Conservation (phyloP, 768 basidiomycete species). For the Flagelloscypha sp. region DNA sequence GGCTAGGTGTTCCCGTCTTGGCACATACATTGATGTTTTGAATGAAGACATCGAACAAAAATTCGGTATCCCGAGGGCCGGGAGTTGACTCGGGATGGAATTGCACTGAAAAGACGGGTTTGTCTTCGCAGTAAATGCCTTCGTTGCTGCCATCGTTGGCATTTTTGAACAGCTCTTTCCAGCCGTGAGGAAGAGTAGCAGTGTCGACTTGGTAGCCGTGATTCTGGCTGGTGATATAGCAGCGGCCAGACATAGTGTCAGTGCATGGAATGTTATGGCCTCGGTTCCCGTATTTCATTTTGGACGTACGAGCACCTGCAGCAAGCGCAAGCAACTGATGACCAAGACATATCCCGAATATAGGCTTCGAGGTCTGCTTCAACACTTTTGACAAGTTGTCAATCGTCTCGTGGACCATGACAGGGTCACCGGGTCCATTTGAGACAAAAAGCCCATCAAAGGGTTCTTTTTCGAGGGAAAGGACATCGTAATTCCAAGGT, state of each 20-base stretch:
- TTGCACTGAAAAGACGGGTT: conserved; percentile 97
- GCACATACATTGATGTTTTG: conserved; percentile 74
- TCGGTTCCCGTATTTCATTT: conserved; percentile 99
- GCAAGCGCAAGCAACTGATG: conserved; percentile 96
- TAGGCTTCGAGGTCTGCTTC: conserved; percentile 69
- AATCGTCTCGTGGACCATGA: conserved; percentile 70
- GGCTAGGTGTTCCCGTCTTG: conserved; percentile 41
- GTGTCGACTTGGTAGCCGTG: conserved; percentile 96
- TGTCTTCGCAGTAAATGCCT: conserved; percentile 87
- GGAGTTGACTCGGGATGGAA: conserved; percentile 98
- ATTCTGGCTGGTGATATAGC: conserved; percentile 99
- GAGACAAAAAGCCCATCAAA: conserved; percentile 96
- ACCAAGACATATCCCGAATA: conserved; percentile 98
- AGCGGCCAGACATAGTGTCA: conserved; percentile 84
- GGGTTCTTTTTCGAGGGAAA: conserved; percentile 64
- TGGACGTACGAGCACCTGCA: conserved; percentile 87
- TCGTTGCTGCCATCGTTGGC: conserved; percentile 98
- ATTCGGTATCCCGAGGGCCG: conserved; percentile 96
- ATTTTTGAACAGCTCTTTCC: conserved; percentile 93
- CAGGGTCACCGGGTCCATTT: conserved; percentile 96
- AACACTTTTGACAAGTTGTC: conserved; percentile 56
- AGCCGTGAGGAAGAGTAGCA: conserved; percentile 65
- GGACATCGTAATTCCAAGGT: conserved; percentile 94
- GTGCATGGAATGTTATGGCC: conserved; percentile 99
- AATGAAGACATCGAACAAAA: conserved; percentile 97